Evolutionary conservation across 495 filamentous ascomycete genomes (phyloP), one percentile per base, ranked within the genome.

Genomic region (Penicillium atrosanguineum): DNA sequence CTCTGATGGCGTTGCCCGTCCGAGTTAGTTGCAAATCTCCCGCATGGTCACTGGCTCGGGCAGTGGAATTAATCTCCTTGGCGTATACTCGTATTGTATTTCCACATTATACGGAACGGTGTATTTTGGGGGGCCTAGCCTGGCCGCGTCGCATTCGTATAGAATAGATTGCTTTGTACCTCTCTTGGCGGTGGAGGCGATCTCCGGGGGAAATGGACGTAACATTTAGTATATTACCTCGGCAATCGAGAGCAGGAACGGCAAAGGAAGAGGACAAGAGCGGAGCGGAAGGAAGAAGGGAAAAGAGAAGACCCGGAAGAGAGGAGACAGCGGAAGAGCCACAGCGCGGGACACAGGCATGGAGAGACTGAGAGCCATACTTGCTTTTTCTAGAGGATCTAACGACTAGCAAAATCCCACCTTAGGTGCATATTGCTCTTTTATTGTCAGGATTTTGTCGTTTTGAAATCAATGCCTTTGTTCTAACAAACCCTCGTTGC

Each of bases 21-120:
- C 18, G 47, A 37, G 28, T 46, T 61, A 57, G 59, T 36, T 57
- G 53, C 58, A 53, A 61, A 61, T 61, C 53, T 53, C 46, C 53
- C 53, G 31, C 31, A 34, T 12, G 31, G 9, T 34, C 31, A 34
- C 31, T 34, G 31, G 31, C 14, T 12, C 11, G 8, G 31, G 9
- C 9, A 34, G 31, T 34, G 31, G 31, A 34, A 12, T 1, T 31
- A 31, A 6, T 31, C 28, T 1, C 1, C 11, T 31, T 8, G 7
- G 28, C 37, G 37, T 39, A 11, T 16, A 18, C 38, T 40, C n/a
- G 38, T 40, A 20, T 19, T 40, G 38, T 40, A 40, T 40, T 40
- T 40, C 16, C 5, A 40, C 6, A 14, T 11, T 11, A 12, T 9
- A 34, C 14, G 12, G 14, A 14, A 34, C 31, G 9, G 11, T 12